Evolutionary conservation across 2,329 filamentous ascomycete genomes (phyloP).

Genomic region (Fusarium subglutinans): DNA sequence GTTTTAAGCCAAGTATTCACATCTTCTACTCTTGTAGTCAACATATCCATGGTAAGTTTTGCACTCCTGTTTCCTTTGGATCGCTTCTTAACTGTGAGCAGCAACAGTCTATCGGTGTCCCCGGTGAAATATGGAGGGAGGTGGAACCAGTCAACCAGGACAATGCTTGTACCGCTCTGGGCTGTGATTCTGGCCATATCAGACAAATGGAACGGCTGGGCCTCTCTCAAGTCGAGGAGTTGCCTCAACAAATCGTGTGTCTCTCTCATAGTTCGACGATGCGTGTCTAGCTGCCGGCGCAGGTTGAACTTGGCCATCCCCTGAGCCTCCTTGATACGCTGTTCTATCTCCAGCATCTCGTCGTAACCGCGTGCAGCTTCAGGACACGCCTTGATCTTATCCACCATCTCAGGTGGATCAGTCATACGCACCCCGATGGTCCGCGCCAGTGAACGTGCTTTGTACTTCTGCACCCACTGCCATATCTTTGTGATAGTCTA

Average conservation of each 20-base stretch:
- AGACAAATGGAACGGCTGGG: background rate
- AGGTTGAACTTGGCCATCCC: background rate
- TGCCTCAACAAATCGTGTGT: background rate
- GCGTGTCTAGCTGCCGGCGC: background rate
- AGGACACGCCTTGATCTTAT: background rate
- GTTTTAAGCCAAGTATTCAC: background rate
- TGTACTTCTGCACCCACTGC: background rate
- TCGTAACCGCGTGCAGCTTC: background rate
- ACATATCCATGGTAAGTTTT: background rate
- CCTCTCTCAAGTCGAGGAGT: background rate
- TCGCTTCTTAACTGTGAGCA: background rate
- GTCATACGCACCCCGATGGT: background rate
- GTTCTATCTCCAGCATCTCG: background rate
- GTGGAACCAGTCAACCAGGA: background rate
- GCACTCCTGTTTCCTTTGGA: background rate
- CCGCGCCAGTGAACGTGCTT: background rate
- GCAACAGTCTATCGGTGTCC: background rate
- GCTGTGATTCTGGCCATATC: background rate
- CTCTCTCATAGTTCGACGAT: background rate
- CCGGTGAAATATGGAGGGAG: background rate
- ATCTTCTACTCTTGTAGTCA: background rate
- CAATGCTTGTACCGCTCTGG: background rate
- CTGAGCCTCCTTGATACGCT: background rate
- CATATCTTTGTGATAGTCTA: background rate
- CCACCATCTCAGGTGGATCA: background rate